Percentiles rank a stretch among this genome's conserved stretches.
phyloP scores from a whole-genome alignment of 2,329 filamentous ascomycete species.

The Neopestalotiopsis sp. region DNA sequence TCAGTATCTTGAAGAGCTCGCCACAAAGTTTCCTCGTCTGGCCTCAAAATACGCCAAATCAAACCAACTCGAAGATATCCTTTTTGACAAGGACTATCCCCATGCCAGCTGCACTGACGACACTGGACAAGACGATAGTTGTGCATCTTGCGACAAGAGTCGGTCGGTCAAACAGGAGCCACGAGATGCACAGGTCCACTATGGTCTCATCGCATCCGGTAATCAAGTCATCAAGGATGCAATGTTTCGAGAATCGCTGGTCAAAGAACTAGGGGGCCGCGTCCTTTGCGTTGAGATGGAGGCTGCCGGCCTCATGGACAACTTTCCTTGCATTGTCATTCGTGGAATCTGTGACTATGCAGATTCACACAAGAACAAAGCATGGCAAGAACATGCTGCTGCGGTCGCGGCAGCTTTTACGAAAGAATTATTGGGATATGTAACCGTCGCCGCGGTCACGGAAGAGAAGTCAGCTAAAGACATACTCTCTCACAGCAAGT shows the following conservation, averaged over 20 bases:
- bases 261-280: constrained; percentile 13
- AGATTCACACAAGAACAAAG: constrained; percentile 32
- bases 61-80: constrained; percentile 24
- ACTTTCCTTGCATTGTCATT: constrained; percentile 32
- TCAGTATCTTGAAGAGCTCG: constrained; percentile 25
- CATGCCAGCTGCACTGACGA: neutral
- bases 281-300: constrained; percentile 23
- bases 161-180: constrained; percentile 23
- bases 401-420: constrained; percentile 25
- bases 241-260: constrained; percentile 23
- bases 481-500: neutral
- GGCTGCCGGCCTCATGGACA: constrained; percentile 26
- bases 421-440: constrained; percentile 23
- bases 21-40: constrained; percentile 22
- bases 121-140: constrained; percentile 14
- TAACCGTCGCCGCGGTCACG: neutral
- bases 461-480: constrained; percentile 3
- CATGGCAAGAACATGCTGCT: constrained; percentile 29
- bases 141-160: constrained; percentile 25
- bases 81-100: constrained; percentile 21
- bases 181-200: constrained; percentile 28
- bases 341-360: constrained; percentile 33
- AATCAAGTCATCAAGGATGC: constrained; percentile 30
- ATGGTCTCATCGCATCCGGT: constrained; percentile 32
- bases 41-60: constrained; percentile 24